phyloP scores from a whole-genome alignment of 2,329 filamentous ascomycete genomes.

The Diplodia seriata region DNA sequence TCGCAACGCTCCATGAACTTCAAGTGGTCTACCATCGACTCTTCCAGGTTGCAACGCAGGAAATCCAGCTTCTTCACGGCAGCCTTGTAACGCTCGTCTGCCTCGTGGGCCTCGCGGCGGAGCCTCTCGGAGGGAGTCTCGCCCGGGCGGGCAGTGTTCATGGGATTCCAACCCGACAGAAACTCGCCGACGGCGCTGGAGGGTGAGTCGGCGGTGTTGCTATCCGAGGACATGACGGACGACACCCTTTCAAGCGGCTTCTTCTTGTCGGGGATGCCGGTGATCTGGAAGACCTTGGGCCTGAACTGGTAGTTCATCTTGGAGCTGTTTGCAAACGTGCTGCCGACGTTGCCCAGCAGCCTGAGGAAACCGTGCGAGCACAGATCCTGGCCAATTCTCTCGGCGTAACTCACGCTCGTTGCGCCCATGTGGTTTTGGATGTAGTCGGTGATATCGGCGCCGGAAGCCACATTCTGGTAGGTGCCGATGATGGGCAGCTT shows the following conservation, averaged over 20 bases:
- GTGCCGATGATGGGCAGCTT: constrained; percentile 96
- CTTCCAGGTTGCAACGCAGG: constrained; percentile 91
- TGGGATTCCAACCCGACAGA: constrained; percentile 87
- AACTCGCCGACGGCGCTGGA: constrained; percentile 88
- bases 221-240: constrained; percentile 65
- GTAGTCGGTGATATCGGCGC: constrained; percentile 94
- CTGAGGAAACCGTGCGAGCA: constrained; percentile 85
- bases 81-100: constrained; percentile 92
- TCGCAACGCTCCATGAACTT: constrained; percentile 98
- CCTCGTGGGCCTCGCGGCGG: constrained; percentile 84
- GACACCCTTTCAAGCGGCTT: constrained; percentile 73
- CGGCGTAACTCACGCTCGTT: constrained; percentile 85
- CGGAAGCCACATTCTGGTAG: constrained; percentile 90
- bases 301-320: constrained; percentile 98
- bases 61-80: constrained; percentile 86
- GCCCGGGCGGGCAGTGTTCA: constrained; percentile 89
- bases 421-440: constrained; percentile 87
- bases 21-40: constrained; percentile 89
- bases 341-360: constrained; percentile 92
- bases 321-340: constrained; percentile 95
- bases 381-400: constrained; percentile 93
- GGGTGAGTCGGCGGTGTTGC: constrained; percentile 74
- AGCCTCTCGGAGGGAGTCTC: constrained; percentile 88
- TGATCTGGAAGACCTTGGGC: constrained; percentile 85
- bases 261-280: constrained; percentile 90